A percentile compares a stretch with the other conserved stretches of the same genome.
These are phyloP conservation scores for Paragyromitra xinjiangensis DNA, from an alignment of 495 filamentous ascomycete species.

Conservation along the genomic window DNA sequence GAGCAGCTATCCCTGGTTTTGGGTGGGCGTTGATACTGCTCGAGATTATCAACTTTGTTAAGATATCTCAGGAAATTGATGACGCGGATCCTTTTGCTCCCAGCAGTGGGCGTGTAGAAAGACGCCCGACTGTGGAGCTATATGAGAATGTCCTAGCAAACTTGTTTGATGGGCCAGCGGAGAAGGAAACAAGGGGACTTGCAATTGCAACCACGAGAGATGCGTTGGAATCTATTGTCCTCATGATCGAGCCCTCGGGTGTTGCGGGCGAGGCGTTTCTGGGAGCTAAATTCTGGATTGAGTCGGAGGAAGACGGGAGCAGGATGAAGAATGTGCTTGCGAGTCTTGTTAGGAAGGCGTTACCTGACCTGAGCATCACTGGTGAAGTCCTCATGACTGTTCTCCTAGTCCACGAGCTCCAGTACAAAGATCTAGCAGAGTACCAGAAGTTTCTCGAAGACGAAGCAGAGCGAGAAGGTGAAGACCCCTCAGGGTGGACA, in stretches of 20 bases:
- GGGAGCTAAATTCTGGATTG: conserved; percentile 48
- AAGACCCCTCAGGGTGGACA: conserved; percentile 46
- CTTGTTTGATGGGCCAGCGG: conserved; percentile 40
- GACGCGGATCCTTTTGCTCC: conserved; percentile 42
- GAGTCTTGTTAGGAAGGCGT: conserved; percentile 48
- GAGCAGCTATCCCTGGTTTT: conserved; percentile 45
- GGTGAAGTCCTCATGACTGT: conserved; percentile 47
- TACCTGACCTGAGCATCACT: conserved; percentile 44
- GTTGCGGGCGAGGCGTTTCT: conserved; percentile 38
- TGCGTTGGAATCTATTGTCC: conserved; percentile 43
- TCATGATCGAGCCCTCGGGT: conserved; percentile 54
- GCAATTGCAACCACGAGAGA: conserved; percentile 33
- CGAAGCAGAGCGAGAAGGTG: conserved; percentile 49
- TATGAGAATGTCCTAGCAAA: conserved; percentile 41
- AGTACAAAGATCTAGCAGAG: conserved; percentile 47
- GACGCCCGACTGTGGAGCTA: conserved; percentile 47
- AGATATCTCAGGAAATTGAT: conserved; percentile 42
- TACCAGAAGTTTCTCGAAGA: conserved; percentile 49
- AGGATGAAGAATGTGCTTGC: conserved; percentile 58
- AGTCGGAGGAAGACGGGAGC: conserved; percentile 53
- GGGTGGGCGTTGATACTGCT: conserved; percentile 52
- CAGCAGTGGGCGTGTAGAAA: conserved; percentile 26
- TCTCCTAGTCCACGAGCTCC: conserved; percentile 50
- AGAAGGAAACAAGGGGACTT: conserved; percentile 43
- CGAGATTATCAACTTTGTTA: conserved; percentile 50